Percentiles rank a stretch among this genome's conserved stretches.
phyloP scores from a whole-genome alignment of 768 basidiomycete species.

The Termitomyces sp. region DNA sequence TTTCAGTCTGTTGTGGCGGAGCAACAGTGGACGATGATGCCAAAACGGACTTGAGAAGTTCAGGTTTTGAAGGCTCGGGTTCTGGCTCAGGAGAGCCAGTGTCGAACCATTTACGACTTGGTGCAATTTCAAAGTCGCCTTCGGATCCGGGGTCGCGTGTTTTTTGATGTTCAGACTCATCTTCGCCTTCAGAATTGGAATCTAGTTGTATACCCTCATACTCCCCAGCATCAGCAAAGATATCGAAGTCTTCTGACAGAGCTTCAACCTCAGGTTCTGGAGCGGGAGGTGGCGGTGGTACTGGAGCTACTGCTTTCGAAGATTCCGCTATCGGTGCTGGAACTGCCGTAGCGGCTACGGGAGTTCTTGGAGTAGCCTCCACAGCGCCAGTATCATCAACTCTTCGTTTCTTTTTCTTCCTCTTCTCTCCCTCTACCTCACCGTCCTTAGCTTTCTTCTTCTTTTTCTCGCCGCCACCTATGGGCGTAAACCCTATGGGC shows the following conservation, averaged over 20 bases:
- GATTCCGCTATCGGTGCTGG: background rate
- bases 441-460: slow-evolving; percentile 43
- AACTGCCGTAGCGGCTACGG: background rate
- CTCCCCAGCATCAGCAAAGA: slow-evolving; percentile 82
- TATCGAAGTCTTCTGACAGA: slow-evolving; percentile 66
- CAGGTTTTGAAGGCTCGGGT: slow-evolving; percentile 11
- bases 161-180: slow-evolving; percentile 22
- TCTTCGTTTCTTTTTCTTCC: slow-evolving; percentile 52
- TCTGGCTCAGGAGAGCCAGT: slow-evolving; percentile 29
- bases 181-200: slow-evolving; percentile 48
- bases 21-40: slow-evolving; percentile 1
- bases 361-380: slow-evolving; percentile 12
- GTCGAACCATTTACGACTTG: slow-evolving; percentile 38
- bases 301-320: background rate
- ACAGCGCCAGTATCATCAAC: background rate
- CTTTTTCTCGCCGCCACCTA: slow-evolving; percentile 38
- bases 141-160: background rate
- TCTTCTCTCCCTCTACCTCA: slow-evolving; percentile 30
- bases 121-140: background rate
- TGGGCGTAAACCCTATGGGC: slow-evolving; percentile 65
- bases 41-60: slow-evolving; percentile 9
- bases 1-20: slow-evolving; percentile 15
- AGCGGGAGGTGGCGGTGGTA: background rate
- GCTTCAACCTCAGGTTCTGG: slow-evolving; percentile 30
- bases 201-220: slow-evolving; percentile 65